A percentile compares a stretch with the other conserved stretches of the same genome.
Conservation (phyloP, 139 green algal species). For the Chlamydomonas eustigma region DNA sequence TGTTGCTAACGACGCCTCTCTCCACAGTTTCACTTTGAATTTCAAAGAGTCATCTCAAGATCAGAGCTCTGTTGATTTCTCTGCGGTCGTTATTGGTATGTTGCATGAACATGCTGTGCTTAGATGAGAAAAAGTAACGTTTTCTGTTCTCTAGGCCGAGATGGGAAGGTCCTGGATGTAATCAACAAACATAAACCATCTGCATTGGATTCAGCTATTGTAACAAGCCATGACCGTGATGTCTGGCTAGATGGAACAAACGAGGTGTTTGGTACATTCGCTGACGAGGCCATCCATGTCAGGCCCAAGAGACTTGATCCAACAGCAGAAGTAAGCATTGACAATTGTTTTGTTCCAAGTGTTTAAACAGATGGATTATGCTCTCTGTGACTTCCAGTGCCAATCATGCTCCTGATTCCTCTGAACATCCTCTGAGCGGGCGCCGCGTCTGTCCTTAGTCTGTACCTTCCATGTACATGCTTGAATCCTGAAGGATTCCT, state of each 20-base stretch:
- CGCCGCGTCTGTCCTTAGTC: not conserved
- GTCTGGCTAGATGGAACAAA: conserved; percentile 24
- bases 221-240: conserved; percentile 21
- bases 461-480: not conserved
- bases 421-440: conserved; percentile 4
- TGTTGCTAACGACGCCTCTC: not conserved
- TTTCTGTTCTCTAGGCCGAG: conserved; percentile 11
- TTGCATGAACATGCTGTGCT: not conserved
- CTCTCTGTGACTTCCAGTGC: too few species aligned
- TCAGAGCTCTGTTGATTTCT: not conserved
- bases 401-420: too few species aligned
- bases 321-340: conserved; percentile 20
- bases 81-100: conserved; percentile 9
- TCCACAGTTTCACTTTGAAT: conserved; percentile 17
- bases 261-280: conserved; percentile 13
- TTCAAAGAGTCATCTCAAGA: not conserved
- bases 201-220: conserved; percentile 30
- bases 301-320: conserved; percentile 35
- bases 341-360: not conserved
- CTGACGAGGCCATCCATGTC: conserved; percentile 39
- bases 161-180: conserved; percentile 26
- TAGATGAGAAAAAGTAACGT: not conserved
- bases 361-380: not conserved
- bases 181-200: conserved; percentile 34
- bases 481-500: not conserved